phyloP scores from a whole-genome alignment of 257 asterid genomes.

The Scutellaria barbata region DNA sequence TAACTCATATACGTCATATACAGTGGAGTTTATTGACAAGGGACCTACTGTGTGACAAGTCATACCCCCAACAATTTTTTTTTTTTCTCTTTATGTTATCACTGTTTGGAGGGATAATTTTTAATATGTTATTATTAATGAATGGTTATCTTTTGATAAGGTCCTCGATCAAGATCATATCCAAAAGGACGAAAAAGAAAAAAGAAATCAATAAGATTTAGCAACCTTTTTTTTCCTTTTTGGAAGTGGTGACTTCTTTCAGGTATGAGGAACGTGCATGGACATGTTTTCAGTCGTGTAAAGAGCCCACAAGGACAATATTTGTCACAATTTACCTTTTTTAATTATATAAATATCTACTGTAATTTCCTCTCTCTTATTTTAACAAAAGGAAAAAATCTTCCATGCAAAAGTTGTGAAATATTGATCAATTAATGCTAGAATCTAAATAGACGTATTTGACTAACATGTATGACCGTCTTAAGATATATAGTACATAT shows the following conservation, averaged over 20 bases:
- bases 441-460: too few relatives aligned
- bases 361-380: too few relatives aligned
- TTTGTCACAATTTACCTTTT: too few relatives aligned
- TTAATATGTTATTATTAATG: not conserved
- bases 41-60: constrained; percentile 9
- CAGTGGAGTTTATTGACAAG: constrained; percentile 4
- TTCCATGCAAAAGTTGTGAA: too few relatives aligned
- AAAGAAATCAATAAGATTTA: not conserved
- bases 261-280: constrained; percentile 37
- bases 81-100: not conserved
- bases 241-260: constrained; percentile 14
- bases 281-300: constrained; percentile 51
- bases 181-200: not conserved
- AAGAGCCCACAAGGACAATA: constrained; percentile 40
- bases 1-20: not conserved
- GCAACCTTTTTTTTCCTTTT: constrained; percentile 18
- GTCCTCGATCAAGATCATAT: constrained; percentile 19
- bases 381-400: too few relatives aligned
- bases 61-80: not conserved
- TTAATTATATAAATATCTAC: too few relatives aligned
- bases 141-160: not conserved
- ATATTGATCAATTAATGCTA: too few relatives aligned
- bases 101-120: constrained; percentile 21
- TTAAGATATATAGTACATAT: too few relatives aligned
- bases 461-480: too few relatives aligned